These are phyloP conservation scores for Nannizziopsis barbatae DNA, from an alignment of 2,329 filamentous ascomycete species.

Conservation along the genomic window DNA sequence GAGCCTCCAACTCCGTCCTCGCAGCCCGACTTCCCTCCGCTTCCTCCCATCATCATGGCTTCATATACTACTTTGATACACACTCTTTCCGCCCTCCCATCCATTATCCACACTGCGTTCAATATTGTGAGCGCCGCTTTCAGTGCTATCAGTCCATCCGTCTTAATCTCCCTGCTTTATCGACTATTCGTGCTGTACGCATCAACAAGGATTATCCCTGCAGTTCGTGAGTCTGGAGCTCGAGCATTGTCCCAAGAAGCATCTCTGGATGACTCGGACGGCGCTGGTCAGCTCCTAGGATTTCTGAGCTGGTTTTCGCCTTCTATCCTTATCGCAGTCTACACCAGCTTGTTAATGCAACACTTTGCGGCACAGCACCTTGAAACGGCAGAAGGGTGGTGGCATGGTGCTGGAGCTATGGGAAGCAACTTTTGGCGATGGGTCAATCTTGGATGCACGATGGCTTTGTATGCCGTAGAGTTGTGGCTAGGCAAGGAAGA, in stretches of 20 bases:
- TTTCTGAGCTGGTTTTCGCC: conserved; percentile 90
- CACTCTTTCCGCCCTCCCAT: conserved; percentile 69
- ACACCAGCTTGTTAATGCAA: conserved; percentile 88
- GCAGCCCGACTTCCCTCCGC: conserved; percentile 76
- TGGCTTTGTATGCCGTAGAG: conserved; percentile 82
- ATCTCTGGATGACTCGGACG: conserved; percentile 72
- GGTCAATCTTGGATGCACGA: conserved; percentile 82
- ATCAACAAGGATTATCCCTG: conserved; percentile 89
- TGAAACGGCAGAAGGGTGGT: conserved; percentile 58
- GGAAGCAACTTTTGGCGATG: conserved; percentile 86
- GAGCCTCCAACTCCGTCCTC: conserved; percentile 43
- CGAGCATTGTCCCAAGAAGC: conserved; percentile 74
- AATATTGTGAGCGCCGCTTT: conserved; percentile 83
- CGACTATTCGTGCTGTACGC: conserved; percentile 92
- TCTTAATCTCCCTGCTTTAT: conserved; percentile 89
- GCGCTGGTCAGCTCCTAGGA: conserved; percentile 66
- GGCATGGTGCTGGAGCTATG: conserved; percentile 72
- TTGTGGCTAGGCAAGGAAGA: conserved; percentile 63
- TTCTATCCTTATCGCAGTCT: conserved; percentile 87
- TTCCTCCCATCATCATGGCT: conserved; percentile 96
- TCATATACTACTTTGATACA: conserved; percentile 88
- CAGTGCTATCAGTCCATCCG: conserved; percentile 88
- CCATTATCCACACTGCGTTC: conserved; percentile 69
- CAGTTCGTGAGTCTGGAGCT: conserved; percentile 76
- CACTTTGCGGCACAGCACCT: conserved; percentile 68